Evolutionary conservation across 768 basidiomycete genomes (phyloP).

Genomic region (Gloeopeniophorella convolvens): DNA sequence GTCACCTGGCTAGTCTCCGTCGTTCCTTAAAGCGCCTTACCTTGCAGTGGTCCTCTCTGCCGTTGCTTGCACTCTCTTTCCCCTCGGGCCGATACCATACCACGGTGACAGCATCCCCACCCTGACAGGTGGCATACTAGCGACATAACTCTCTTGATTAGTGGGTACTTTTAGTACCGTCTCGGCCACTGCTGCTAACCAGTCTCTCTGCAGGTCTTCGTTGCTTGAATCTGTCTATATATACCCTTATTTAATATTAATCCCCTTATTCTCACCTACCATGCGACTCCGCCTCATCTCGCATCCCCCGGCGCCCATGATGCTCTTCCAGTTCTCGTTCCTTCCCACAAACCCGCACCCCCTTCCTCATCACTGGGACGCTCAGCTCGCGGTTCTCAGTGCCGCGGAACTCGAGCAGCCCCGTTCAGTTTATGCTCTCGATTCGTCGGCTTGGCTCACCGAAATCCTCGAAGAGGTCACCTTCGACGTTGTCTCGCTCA

Average conservation of each 20-base stretch:
- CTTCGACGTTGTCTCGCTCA: slow-evolving; percentile 46
- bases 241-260: slow-evolving; percentile 14
- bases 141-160: slow-evolving; percentile 6
- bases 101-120: too few relatives aligned
- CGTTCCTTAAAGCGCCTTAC: neutral
- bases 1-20: neutral
- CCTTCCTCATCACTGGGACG: slow-evolving; percentile 47
- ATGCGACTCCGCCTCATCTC: slow-evolving; percentile 58
- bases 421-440: slow-evolving; percentile 47
- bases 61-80: neutral
- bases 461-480: slow-evolving; percentile 51
- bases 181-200: neutral
- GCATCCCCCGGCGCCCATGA: slow-evolving; percentile 39
- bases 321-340: slow-evolving; percentile 55
- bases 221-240: slow-evolving; percentile 9
- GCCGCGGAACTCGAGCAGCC: slow-evolving; percentile 50
- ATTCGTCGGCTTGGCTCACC: slow-evolving; percentile 52
- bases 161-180: neutral
- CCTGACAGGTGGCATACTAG: too few relatives aligned
- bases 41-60: neutral
- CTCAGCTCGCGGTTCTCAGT: slow-evolving; percentile 45
- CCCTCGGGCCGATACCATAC: too few relatives aligned
- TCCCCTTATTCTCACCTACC: slow-evolving; percentile 5
- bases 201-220: neutral
- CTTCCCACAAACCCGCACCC: slow-evolving; percentile 35